These are phyloP conservation scores for Pterocarpus macrocarpus DNA, from an alignment of 306 rosid species.

Conservation along the genomic window DNA sequence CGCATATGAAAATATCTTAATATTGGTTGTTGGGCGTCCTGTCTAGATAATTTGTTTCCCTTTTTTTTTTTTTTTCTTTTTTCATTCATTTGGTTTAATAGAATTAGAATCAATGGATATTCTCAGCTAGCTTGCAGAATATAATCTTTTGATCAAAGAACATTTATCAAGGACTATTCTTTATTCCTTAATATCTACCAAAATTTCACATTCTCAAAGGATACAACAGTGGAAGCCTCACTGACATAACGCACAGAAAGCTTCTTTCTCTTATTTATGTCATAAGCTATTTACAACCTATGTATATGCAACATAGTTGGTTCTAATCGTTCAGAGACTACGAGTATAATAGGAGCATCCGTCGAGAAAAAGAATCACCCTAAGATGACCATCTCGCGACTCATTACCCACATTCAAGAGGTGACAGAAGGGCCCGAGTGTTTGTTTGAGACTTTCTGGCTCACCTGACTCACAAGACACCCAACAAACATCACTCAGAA, in stretches of 20 bases:
- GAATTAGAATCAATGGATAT: not conserved
- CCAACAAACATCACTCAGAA: slow-evolving; percentile 25
- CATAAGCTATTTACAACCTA: slow-evolving; percentile 36
- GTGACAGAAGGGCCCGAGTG: not conserved
- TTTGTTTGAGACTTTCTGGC: slow-evolving; percentile 4
- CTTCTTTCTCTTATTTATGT: slow-evolving; percentile 32
- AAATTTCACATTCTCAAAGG: slow-evolving; percentile 44
- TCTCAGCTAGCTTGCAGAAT: not conserved
- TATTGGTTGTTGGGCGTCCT: not conserved
- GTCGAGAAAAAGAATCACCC: no score
- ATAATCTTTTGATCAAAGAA: not conserved
- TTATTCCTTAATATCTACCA: slow-evolving; percentile 36
- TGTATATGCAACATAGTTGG: not conserved
- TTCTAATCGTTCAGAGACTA: no score
- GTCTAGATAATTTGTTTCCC: not conserved
- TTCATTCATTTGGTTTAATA: not conserved
- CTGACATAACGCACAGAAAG: not conserved
- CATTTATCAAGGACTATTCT: not conserved
- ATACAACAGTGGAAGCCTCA: slow-evolving; percentile 35
- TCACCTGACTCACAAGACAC: slow-evolving; percentile 10
- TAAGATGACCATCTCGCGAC: no score
- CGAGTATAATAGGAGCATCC: no score
- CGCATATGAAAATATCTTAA: not conserved
- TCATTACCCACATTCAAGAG: not conserved
- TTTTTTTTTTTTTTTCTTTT: not conserved